A percentile compares a stretch with the other conserved stretches of the same genome.
These are phyloP conservation scores for Kentomonas sorsogonicus DNA, from an alignment of 208 protist genomes.

Conservation along the genomic window DNA sequence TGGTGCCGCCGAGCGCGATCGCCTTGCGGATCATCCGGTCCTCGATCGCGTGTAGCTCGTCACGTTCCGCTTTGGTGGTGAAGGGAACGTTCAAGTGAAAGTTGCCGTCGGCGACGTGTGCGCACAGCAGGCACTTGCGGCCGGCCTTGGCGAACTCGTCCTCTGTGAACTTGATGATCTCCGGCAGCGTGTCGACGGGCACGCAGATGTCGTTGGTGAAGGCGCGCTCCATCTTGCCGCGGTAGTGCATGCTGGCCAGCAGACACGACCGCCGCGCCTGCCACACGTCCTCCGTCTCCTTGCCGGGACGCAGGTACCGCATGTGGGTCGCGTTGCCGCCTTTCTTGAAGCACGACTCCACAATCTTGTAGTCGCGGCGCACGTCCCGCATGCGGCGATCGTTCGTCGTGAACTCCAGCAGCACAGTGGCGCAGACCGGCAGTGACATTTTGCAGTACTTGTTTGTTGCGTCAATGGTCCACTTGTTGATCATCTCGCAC, in stretches of 20 bases:
- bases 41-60: slow-evolving; percentile 41
- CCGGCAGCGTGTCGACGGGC: slow-evolving; percentile 64
- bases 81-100: slow-evolving; percentile 82
- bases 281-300: slow-evolving; percentile 35
- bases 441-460: slow-evolving; percentile 32
- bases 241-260: slow-evolving; percentile 19
- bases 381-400: slow-evolving; percentile 42
- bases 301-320: slow-evolving; percentile 31
- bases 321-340: slow-evolving; percentile 17
- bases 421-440: slow-evolving; percentile 36
- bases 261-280: slow-evolving; percentile 28
- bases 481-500: slow-evolving; percentile 68
- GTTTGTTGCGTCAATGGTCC: slow-evolving; percentile 37
- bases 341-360: slow-evolving; percentile 28
- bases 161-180: slow-evolving; percentile 66
- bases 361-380: slow-evolving; percentile 42
- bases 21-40: slow-evolving; percentile 58
- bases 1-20: slow-evolving; percentile 56
- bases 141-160: slow-evolving; percentile 36
- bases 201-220: slow-evolving; percentile 82
- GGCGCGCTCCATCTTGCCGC: slow-evolving; percentile 25
- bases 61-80: slow-evolving; percentile 29
- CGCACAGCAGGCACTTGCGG: slow-evolving; percentile 38
- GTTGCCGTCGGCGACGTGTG: slow-evolving; percentile 89
- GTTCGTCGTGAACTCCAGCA: slow-evolving; percentile 65